phyloP scores from a whole-genome alignment of 31 red algal genomes.

The Asparagopsis taxiformis region DNA sequence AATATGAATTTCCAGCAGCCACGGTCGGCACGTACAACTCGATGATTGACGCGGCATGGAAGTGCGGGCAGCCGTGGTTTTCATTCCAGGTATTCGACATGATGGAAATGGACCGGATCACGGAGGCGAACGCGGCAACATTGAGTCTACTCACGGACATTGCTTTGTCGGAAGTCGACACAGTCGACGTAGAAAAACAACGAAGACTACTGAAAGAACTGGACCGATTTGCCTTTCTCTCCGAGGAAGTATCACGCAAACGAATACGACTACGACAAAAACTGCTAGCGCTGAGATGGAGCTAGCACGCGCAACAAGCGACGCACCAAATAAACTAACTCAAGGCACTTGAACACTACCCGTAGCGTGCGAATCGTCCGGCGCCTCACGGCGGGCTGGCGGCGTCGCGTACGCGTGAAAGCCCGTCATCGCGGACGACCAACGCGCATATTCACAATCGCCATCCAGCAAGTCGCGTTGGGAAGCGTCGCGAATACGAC shows the following conservation, averaged over 20 bases:
- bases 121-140: constrained; percentile 52
- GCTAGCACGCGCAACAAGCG: neutral
- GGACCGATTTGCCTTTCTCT: constrained; percentile 19
- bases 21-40: constrained; percentile 61
- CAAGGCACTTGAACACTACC: no score
- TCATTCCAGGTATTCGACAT: constrained; percentile 58
- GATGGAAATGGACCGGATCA: constrained; percentile 42
- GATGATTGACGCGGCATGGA: constrained; percentile 48
- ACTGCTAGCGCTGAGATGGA: constrained; percentile 43
- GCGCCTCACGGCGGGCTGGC: no score
- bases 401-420: no score
- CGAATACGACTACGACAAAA: constrained; percentile 47
- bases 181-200: constrained; percentile 11
- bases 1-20: constrained; percentile 33
- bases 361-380: no score
- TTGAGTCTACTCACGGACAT: constrained; percentile 40
- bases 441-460: constrained; percentile 6
- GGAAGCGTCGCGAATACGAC: no score
- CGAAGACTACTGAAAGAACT: constrained; percentile 25
- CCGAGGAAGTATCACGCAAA: constrained; percentile 25
- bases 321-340: neutral
- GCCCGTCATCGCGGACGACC: neutral
- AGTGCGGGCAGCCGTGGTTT: constrained; percentile 27
- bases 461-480: neutral
- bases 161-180: constrained; percentile 14